These are phyloP conservation scores for Albizia julibrissin DNA, from an alignment of 306 rosid species.

Conservation along the genomic window DNA sequence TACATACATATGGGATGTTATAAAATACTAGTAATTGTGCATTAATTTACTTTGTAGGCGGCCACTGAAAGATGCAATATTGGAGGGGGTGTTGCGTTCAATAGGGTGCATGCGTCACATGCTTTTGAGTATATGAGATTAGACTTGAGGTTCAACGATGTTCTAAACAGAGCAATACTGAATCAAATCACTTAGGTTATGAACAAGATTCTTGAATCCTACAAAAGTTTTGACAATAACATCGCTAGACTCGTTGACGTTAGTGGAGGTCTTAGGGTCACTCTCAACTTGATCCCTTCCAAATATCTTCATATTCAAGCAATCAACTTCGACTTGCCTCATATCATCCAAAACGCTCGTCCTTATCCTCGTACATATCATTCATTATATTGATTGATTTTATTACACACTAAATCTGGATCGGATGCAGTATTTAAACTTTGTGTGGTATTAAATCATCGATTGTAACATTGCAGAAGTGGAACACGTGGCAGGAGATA, in stretches of 20 bases:
- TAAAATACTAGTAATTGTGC: too few species aligned
- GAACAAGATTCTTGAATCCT: conserved; percentile 29
- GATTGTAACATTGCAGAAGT: background rate
- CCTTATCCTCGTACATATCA: background rate
- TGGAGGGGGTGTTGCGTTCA: too few species aligned
- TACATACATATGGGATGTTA: too few species aligned
- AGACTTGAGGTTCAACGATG: conserved; percentile 27
- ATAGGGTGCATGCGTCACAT: too few species aligned
- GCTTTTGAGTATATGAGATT: too few species aligned
- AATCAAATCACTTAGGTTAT: conserved; percentile 25
- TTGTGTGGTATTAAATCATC: background rate
- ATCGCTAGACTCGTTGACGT: conserved; percentile 44
- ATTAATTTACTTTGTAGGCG: background rate
- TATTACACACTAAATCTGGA: too few species aligned
- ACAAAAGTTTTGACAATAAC: conserved; percentile 32
- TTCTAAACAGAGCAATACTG: conserved; percentile 45
- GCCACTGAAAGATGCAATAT: conserved; percentile 33
- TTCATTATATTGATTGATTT: too few species aligned
- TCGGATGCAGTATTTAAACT: too few species aligned
- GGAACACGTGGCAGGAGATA: background rate
- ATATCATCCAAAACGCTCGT: background rate
- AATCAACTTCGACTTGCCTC: background rate
- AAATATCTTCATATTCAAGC: conserved; percentile 38
- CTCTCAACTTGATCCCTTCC: conserved; percentile 41
- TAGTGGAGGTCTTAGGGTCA: conserved; percentile 47